A percentile compares a stretch with the other conserved stretches of the same genome.
phyloP scores from a whole-genome alignment of 148 eudicot species.

The Rhododendron simsii region DNA sequence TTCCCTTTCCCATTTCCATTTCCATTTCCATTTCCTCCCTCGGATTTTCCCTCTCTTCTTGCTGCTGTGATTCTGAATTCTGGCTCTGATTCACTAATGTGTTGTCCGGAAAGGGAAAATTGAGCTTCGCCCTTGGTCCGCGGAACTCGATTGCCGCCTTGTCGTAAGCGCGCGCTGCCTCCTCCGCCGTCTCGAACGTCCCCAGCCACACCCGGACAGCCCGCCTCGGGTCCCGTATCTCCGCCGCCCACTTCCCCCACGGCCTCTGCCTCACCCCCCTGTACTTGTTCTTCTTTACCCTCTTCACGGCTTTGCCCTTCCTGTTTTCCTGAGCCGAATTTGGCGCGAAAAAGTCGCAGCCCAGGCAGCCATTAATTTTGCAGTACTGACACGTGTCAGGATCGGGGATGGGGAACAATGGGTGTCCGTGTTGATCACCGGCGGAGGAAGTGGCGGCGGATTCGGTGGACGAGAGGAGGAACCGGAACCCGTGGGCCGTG shows the following conservation, averaged over 20 bases:
- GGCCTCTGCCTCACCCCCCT: slow-evolving; percentile 67
- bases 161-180: slow-evolving; percentile 59
- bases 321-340: not conserved
- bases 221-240: slow-evolving; percentile 50
- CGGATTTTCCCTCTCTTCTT: not conserved
- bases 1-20: slow-evolving; percentile 15
- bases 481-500: not conserved
- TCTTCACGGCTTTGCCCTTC: not conserved
- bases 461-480: not conserved
- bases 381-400: slow-evolving; percentile 20
- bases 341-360: slow-evolving; percentile 25
- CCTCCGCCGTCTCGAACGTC: slow-evolving; percentile 54
- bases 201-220: slow-evolving; percentile 52
- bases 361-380: slow-evolving; percentile 24
- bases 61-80: not conserved
- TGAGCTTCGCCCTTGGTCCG: slow-evolving; percentile 52
- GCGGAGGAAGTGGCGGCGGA: not conserved
- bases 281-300: slow-evolving; percentile 31
- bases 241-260: slow-evolving; percentile 71
- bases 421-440: slow-evolving; percentile 12
- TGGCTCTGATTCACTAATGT: too few species aligned
- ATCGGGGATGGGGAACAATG: not conserved
- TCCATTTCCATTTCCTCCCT: not conserved
- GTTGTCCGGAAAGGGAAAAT: slow-evolving; percentile 40
- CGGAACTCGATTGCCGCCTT: slow-evolving; percentile 43